These are phyloP conservation scores for Colletotrichum sansevieriae DNA, from an alignment of 2,329 filamentous ascomycete species.

Conservation along the genomic window DNA sequence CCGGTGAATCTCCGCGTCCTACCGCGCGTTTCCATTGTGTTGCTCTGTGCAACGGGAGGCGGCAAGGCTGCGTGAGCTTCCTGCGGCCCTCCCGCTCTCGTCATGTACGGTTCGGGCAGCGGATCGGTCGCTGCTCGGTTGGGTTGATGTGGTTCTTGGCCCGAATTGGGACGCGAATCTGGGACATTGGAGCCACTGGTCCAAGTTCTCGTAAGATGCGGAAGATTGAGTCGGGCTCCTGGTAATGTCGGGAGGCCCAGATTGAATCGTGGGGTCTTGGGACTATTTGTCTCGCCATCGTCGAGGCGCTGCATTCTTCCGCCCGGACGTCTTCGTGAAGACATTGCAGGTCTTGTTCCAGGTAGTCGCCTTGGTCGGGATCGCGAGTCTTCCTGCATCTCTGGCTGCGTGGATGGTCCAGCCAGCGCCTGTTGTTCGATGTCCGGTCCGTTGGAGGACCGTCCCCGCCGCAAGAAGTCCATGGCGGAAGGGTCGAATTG, in stretches of 20 bases:
- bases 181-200: conserved; percentile 52
- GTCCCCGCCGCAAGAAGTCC: conserved; percentile 36
- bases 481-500: conserved; percentile 7
- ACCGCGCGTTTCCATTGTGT: conserved; percentile 19
- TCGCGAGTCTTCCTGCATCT: conserved; percentile 35
- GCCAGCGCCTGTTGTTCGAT: conserved; percentile 36
- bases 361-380: conserved; percentile 23
- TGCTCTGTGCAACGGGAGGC: conserved; percentile 24
- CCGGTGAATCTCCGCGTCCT: conserved; percentile 50
- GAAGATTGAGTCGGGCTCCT: conserved; percentile 57
- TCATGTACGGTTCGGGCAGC: conserved; percentile 35
- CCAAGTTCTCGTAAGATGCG: conserved; percentile 56
- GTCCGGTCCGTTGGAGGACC: conserved; percentile 13
- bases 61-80: conserved; percentile 20
- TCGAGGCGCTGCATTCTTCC: conserved; percentile 33
- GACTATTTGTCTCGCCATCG: conserved; percentile 53
- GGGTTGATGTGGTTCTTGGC: conserved; percentile 44
- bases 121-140: conserved; percentile 36
- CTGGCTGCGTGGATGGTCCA: conserved; percentile 31
- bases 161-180: conserved; percentile 21
- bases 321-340: conserved; percentile 15
- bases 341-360: conserved; percentile 23
- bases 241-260: conserved; percentile 55
- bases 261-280: conserved; percentile 61
- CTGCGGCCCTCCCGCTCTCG: conserved; percentile 9